These are phyloP conservation scores for Aleurites moluccanus DNA, from an alignment of 441 rosid species.

Conservation along the genomic window DNA sequence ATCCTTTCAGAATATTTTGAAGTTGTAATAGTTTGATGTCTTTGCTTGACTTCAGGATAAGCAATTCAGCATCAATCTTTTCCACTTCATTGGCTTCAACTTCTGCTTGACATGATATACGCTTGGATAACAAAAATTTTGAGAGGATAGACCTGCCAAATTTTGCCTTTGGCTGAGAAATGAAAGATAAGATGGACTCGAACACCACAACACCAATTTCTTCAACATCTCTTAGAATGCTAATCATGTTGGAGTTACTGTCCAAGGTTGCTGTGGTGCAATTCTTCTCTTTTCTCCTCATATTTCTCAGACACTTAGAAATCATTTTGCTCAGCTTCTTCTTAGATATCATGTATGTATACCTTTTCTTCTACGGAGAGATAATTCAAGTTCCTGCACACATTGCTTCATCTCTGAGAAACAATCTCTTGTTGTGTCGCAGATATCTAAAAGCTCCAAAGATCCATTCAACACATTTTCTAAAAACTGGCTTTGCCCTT, in stretches of 20 bases:
- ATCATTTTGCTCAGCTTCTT: conserved; percentile 26
- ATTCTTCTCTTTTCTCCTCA: conserved; percentile 29
- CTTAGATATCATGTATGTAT: conserved; percentile 25
- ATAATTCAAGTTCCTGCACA: conserved; percentile 22
- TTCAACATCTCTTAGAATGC: conserved; percentile 29
- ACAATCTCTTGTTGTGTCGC: conserved; percentile 19
- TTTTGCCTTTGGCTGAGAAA: conserved; percentile 24
- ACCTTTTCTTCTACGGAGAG: conserved; percentile 21
- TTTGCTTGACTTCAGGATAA: conserved; percentile 25
- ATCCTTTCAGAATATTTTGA: conserved; percentile 16
- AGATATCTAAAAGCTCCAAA: background rate
- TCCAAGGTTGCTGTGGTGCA: background rate
- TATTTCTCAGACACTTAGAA: conserved; percentile 12
- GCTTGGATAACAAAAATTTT: conserved; percentile 33
- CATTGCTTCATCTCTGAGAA: conserved; percentile 23
- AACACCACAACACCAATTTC: conserved; percentile 23
- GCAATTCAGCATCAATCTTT: conserved; percentile 22
- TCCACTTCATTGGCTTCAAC: background rate
- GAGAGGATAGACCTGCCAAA: conserved; percentile 32
- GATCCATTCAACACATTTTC: conserved; percentile 14
- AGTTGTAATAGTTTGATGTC: background rate
- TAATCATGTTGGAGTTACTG: background rate
- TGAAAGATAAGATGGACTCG: conserved; percentile 32
- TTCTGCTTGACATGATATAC: background rate
- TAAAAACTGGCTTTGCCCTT: background rate